These are phyloP conservation scores for Hanseniaspora meyeri DNA, from an alignment of 805 yeast genomes.

Conservation along the genomic window DNA sequence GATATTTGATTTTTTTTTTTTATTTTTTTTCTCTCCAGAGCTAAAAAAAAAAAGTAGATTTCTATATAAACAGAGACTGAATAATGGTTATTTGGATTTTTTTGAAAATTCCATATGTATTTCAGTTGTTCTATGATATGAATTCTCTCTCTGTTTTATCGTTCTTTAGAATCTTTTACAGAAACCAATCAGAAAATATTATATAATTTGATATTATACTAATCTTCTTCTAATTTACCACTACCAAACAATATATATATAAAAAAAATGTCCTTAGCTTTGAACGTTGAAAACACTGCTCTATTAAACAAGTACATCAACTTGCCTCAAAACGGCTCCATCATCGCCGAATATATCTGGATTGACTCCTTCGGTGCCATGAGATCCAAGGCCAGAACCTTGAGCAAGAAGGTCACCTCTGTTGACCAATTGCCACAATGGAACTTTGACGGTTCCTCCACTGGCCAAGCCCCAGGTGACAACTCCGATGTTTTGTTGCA, in stretches of 20 bases:
- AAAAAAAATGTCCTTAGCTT: slow-evolving; percentile 17
- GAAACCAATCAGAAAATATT: not conserved
- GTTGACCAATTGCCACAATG: slow-evolving; percentile 91
- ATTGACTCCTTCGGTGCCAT: slow-evolving; percentile 82
- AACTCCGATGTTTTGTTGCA: slow-evolving; percentile 90
- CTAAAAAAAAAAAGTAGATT: not conserved
- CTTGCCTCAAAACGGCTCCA: slow-evolving; percentile 71
- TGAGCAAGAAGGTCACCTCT: slow-evolving; percentile 51
- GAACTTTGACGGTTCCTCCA: slow-evolving; percentile 99
- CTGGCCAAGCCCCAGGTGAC: slow-evolving; percentile 96
- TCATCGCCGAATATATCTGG: slow-evolving; percentile 97
- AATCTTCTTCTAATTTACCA: not conserved
- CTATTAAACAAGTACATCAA: slow-evolving; percentile 72
- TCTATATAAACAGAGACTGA: not conserved
- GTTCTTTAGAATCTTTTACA: not conserved
- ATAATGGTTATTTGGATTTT: too few species aligned
- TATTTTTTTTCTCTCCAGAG: too few species aligned
- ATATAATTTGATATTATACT: not conserved
- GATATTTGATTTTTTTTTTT: too few species aligned
- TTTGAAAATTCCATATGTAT: too few species aligned
- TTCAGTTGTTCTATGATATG: too few species aligned
- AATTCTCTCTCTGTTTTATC: too few species aligned
- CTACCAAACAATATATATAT: not conserved
- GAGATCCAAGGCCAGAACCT: slow-evolving; percentile 90
- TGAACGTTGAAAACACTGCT: slow-evolving; percentile 46